Percentiles rank a stretch among this genome's conserved stretches.
These are phyloP conservation scores for Fusarium lyarnte DNA, from an alignment of 2,329 filamentous ascomycete genomes.

Conservation along the genomic window DNA sequence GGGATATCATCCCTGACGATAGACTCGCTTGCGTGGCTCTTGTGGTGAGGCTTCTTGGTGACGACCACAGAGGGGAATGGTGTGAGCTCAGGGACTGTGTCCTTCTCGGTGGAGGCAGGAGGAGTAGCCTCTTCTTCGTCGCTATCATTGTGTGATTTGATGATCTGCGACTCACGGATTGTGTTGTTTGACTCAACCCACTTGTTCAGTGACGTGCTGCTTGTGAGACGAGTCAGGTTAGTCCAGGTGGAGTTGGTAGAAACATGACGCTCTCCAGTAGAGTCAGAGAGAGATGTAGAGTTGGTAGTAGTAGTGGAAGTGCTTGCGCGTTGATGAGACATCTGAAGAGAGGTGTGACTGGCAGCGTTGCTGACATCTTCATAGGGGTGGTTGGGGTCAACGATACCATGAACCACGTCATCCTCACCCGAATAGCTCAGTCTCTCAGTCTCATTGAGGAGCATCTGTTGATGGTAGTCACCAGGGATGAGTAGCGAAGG, in stretches of 20 bases:
- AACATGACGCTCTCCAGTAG: conserved; percentile 61
- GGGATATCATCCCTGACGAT: conserved; percentile 45
- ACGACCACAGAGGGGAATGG: conserved; percentile 40
- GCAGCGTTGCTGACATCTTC: conserved; percentile 33
- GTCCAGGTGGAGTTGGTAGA: conserved; percentile 65
- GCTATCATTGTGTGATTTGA: conserved; percentile 36
- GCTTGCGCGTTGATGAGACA: conserved; percentile 59
- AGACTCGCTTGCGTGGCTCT: conserved; percentile 52
- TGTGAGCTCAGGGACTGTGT: conserved; percentile 50
- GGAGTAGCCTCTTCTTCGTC: conserved; percentile 40
- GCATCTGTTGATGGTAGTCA: conserved; percentile 67
- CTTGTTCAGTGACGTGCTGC: conserved; percentile 58
- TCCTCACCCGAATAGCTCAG: conserved; percentile 49
- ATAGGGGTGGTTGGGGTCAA: conserved; percentile 25
- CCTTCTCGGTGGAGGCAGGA: conserved; percentile 44
- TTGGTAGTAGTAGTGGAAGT: conserved; percentile 64
- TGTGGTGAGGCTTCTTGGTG: conserved; percentile 45
- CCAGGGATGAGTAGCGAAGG: conserved; percentile 70
- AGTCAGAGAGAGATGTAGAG: conserved; percentile 57
- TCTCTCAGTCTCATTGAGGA: conserved; percentile 46
- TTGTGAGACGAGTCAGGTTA: conserved; percentile 64
- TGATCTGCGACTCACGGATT: conserved; percentile 40
- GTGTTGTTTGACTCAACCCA: conserved; percentile 48
- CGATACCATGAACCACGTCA: conserved; percentile 37
- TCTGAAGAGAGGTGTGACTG: conserved; percentile 27